Evolutionary conservation across 1,284 basidiomycete species (phyloP), one percentile per base, ranked within the genome.

Genomic region (Lentinula novae-zelandiae): DNA sequence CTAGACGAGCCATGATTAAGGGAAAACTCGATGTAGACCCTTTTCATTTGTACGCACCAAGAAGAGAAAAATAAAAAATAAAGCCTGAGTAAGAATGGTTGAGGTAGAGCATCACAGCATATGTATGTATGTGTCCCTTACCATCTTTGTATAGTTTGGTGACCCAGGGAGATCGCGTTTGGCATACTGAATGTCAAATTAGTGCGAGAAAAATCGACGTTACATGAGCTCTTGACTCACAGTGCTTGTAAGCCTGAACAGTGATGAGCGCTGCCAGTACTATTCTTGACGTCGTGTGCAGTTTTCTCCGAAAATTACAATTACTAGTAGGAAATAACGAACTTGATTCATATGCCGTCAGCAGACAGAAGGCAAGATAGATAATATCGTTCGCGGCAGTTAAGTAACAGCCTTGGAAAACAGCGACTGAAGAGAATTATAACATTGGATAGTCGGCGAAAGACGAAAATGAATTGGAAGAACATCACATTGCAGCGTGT

Each of bases 261-360:
- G 69, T 66, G 3, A 76, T 78, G 58, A 80, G 64, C 20, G 72
- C 62, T 8, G 73, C 76, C 61, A 78, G 71, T 10, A 69, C 78
- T 79, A 53, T 7, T 38, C 42, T 17, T 27, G 59, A n/a, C 17
- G 31, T 39, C 60, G 54, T 34, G 42, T 38, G 22, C 7, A 15
- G 0, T 10, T 34, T 38, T 9, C 15, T 12, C 8, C 7, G 17
- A 39, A 13, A 20, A 13, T 22, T 17, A 38, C 42, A 17, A 2
- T 27, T 27, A 27, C 27, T 27, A 27, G 39, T 56, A 40, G 39
- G 53, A 44, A 13, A 9, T 8, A 20, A 70, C 74, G 44, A 53
- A 78, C 78, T 69, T 1, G 76, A 79, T 68, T 80, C 78, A 3
- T 70, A 74, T 2, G 76, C 8, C 17, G 75, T 67, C 5, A 80